Percentiles rank a stretch among this genome's conserved stretches.
phyloP scores from a whole-genome alignment of 1,284 basidiomycete species.

The Meira miltonrushii region DNA sequence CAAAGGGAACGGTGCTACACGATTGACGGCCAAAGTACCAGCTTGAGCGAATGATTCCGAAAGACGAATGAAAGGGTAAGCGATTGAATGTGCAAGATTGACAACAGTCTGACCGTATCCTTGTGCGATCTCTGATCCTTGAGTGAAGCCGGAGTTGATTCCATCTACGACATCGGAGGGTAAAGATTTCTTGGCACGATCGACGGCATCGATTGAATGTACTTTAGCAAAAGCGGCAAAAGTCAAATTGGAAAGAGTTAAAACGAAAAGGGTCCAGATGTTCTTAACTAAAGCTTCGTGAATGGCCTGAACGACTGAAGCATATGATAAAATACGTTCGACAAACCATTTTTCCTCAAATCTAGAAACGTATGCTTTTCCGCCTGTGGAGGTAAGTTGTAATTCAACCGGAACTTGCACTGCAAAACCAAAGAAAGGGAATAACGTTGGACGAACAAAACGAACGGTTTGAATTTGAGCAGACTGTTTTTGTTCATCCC shows the following conservation, averaged over 20 bases:
- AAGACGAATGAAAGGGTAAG: not conserved
- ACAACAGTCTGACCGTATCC: slow-evolving; percentile 1
- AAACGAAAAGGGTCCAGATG: slow-evolving; percentile 19
- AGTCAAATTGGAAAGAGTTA: slow-evolving; percentile 22
- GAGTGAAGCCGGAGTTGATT: slow-evolving; percentile 2
- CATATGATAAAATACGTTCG: slow-evolving; percentile 14
- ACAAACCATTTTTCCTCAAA: slow-evolving; percentile 30
- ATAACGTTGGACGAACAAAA: slow-evolving; percentile 24
- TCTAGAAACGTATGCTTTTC: slow-evolving; percentile 22
- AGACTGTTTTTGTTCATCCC: slow-evolving; percentile 20
- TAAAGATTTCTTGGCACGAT: not conserved
- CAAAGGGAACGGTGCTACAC: not conserved
- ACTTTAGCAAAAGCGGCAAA: slow-evolving; percentile 24
- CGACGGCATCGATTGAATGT: slow-evolving; percentile 1
- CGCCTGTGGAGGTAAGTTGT: slow-evolving; percentile 14
- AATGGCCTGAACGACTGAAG: slow-evolving; percentile 18
- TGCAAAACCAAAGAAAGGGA: slow-evolving; percentile 32
- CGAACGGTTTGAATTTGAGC: slow-evolving; percentile 26
- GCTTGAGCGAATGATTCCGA: slow-evolving; percentile 2
- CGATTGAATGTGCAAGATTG: not conserved
- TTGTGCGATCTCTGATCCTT: not conserved
- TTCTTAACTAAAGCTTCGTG: slow-evolving; percentile 20
- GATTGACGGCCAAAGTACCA: not conserved
- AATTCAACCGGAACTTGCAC: slow-evolving; percentile 22
- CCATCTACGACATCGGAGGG: not conserved